Base-by-base conservation (phyloP, 192 early-diverging fungal species). In the Chytriomyces confervae region DNA sequence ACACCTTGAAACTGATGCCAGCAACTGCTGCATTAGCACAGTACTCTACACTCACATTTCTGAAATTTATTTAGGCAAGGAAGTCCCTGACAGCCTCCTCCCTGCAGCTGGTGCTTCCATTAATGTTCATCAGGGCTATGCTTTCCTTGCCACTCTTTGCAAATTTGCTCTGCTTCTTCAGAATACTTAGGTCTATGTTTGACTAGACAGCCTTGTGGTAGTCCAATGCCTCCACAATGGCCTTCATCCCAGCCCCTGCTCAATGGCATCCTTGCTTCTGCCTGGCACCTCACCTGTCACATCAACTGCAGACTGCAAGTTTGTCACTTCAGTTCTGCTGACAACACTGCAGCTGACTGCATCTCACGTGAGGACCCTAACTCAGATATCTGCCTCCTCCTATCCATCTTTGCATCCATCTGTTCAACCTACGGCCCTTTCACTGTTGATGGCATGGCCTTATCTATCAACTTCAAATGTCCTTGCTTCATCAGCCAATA, bases 301-400 rank as follows among this genome's bases (percentile, higher is more conserved):
- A 67, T 67, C 65, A 67, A 67, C 65, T 67, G 65, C 65, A 67
- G 47, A 45, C 65, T 46, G 43, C 36, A 46, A 27, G 8, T 67
- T 36, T 45, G 47, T 45, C 65, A 67, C 65, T 45, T 67, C 43
- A 44, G 9, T 16, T 67, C 65, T 27, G 65, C 36, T 27, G 65
- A 67, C 10, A 67, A 67, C 5, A 0, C 8, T 46, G 65, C 20
- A 11, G 29, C 65, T 45, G 65, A 67, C 65, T 27, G 65, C 20
- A 67, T 67, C 65, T 46, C 65, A 11, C 23, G 65, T 7, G 65
- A 66, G 47, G 65, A 66, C 65, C 13, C 27, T 7, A 27, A 45
- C 29, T 6, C 29, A 8, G 65, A 66, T 20, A 45, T 43, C 43
- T 45, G 65, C 44, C 65, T 66, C 29, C 47, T 45, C 29, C 29